A percentile compares a stretch with the other conserved stretches of the same genome.
Evolutionary conservation across 2,329 filamentous ascomycete species (phyloP).

Genomic region (Tolypocladium ovalisporum): DNA sequence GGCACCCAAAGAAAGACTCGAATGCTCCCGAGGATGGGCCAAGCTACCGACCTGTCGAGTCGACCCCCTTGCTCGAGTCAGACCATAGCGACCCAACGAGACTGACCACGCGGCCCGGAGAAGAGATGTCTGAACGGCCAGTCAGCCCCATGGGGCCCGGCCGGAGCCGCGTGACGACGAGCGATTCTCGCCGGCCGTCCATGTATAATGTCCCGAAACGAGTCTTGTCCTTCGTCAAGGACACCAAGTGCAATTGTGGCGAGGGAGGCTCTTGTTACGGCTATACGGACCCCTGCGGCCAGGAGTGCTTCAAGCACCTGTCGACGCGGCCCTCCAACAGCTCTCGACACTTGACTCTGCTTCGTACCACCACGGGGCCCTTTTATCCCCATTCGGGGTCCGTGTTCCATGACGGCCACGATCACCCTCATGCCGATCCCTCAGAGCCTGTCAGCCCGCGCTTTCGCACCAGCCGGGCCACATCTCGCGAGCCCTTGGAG

Average conservation of each 20-base stretch:
- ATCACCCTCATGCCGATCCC: constrained; percentile 14
- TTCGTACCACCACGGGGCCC: constrained; percentile 31
- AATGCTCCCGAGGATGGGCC: constrained; percentile 4
- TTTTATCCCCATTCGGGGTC: constrained; percentile 15
- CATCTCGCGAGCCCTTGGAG: constrained; percentile 25
- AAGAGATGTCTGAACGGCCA: constrained; percentile 16
- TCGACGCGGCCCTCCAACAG: constrained; percentile 23
- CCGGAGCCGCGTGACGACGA: constrained; percentile 14
- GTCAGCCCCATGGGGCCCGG: constrained; percentile 10
- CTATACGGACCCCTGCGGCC: constrained; percentile 54
- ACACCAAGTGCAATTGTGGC: constrained; percentile 53
- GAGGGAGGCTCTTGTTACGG: constrained; percentile 50
- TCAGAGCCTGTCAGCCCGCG: constrained; percentile 19
- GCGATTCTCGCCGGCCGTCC: constrained; percentile 35
- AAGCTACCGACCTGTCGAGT: constrained; percentile 23
- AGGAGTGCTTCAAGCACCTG: constrained; percentile 54
- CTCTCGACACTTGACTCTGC: constrained; percentile 22
- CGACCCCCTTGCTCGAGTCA: constrained; percentile 35
- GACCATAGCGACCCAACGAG: constrained; percentile 15
- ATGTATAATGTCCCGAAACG: constrained; percentile 43
- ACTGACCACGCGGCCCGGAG: constrained; percentile 16
- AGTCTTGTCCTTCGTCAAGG: constrained; percentile 54
- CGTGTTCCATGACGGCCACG: constrained; percentile 13
- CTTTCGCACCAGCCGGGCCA: constrained; percentile 25
- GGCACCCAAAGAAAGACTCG: constrained; percentile 1